Percentiles rank a stretch among this genome's conserved stretches.
Conservation (phyloP, 2,329 filamentous ascomycete genomes). For the Periconia sp. region DNA sequence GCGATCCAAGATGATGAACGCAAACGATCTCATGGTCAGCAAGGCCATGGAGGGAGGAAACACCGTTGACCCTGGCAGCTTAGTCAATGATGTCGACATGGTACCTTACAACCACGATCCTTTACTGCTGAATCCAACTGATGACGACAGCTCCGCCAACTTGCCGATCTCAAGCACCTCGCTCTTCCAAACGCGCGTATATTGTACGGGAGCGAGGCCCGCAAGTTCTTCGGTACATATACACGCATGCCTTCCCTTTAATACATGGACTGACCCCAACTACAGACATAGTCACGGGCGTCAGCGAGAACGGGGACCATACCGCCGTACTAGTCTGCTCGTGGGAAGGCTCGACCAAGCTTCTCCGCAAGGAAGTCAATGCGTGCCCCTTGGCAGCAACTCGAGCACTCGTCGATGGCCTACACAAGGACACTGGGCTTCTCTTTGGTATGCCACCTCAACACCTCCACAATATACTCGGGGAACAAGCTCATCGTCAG, state of each 20-base stretch:
- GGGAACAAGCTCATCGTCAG: background rate
- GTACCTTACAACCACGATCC: too few relatives aligned
- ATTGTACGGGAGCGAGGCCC: conserved; percentile 32
- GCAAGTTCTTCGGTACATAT: conserved; percentile 29
- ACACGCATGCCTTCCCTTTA: background rate
- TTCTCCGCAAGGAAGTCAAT: conserved; percentile 74
- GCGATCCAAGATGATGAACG: conserved; percentile 4
- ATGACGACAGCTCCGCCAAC: conserved; percentile 61
- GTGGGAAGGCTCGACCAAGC: conserved; percentile 74
- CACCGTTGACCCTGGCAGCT: background rate
- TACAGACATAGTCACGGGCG: conserved; percentile 27
- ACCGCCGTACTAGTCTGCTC: conserved; percentile 96
- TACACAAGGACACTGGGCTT: conserved; percentile 27
- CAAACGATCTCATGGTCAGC: conserved; percentile 2
- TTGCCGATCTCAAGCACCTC: conserved; percentile 30
- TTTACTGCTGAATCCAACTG: fast-evolving
- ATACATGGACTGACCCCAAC: background rate
- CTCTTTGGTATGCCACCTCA: conserved; percentile 23
- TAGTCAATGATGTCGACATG: conserved; percentile 10
- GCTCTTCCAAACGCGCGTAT: conserved; percentile 32
- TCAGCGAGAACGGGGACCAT: conserved; percentile 61
- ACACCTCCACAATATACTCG: conserved; percentile 6
- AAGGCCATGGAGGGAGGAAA: conserved; percentile 6
- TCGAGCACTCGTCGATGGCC: conserved; percentile 20
- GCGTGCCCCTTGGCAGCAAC: conserved; percentile 70